Evolutionary conservation across 2,329 filamentous ascomycete genomes (phyloP), one percentile per base, ranked within the genome.

Genomic region (Xylaria sp.): DNA sequence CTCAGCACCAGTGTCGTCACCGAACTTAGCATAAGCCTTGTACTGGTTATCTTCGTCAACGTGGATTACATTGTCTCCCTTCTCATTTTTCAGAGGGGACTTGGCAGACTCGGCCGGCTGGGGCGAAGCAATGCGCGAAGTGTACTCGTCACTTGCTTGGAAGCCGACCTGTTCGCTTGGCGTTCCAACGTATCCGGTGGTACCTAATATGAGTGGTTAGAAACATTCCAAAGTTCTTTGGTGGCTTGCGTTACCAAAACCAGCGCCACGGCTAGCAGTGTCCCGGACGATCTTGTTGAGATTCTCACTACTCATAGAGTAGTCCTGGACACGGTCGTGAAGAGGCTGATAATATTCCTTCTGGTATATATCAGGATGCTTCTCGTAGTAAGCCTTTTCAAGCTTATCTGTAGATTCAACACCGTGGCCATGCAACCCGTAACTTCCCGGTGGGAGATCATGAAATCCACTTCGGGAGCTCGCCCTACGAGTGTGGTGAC

Each of bases 141-240:
- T 84, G 73, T 93, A 96, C 73, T 96, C 89, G 67, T 97, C 93
- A 11, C 88, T 89, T 12, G 93, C 94, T 65, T 92, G 86, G 78
- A 94, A 97, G 19, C 92, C 95, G 70, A 96, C 87, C 74, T 98
- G 91, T 72, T 98, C 94, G 70, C 91, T 92, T 2, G 95, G 95
- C 3, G 93, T 95, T 60, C 91, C 88, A 52, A 85, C 78, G 60
- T 87, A 83, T 54, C 85, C 84, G 43, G 85, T 86, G 42, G 86
- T 87, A 65, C 88, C 92, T 95, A 73, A 59, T 67, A 60, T 62
- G 67, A 68, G 73, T 77, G 52, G 60, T 71, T 71, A 72, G 73
- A 73, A 67, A 70, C 63, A 73, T 69, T 75, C 72, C 69, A 67
- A 70, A 72, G 69, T 66, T 69, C 64, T 38, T 56, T 60, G 68